Conservation (phyloP, 2,329 filamentous ascomycete species). For the Fusarium duplospermum region DNA sequence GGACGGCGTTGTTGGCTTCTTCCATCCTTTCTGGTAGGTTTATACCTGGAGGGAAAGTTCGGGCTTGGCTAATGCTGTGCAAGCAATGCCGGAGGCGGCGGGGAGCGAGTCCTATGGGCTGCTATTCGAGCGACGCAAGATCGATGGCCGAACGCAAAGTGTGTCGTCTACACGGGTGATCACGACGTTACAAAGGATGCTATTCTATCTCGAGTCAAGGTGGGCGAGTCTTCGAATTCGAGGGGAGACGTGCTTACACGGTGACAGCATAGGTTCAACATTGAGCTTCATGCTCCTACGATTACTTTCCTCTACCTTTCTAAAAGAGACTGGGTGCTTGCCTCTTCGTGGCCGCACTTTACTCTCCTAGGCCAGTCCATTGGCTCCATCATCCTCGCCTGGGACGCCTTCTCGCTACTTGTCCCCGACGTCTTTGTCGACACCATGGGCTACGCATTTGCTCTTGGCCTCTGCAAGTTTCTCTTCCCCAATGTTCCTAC, state of each 20-base stretch:
- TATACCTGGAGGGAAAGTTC: neutral
- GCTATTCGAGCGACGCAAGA: constrained; percentile 91
- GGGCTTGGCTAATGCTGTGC: constrained; percentile 17
- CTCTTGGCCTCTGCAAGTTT: constrained; percentile 82
- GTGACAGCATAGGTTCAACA: constrained; percentile 85
- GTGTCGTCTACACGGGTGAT: constrained; percentile 95
- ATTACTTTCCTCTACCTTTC: constrained; percentile 91
- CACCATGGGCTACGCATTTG: constrained; percentile 98
- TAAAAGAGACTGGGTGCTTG: constrained; percentile 86
- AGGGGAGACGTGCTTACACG: constrained; percentile 16
- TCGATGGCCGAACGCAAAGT: constrained; percentile 88
- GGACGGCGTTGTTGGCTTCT: constrained; percentile 92
- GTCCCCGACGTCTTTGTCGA: constrained; percentile 96
- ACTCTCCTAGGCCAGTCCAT: constrained; percentile 94
- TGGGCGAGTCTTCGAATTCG: constrained; percentile 49
- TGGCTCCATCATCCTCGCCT: constrained; percentile 87
- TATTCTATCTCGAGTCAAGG: constrained; percentile 83
- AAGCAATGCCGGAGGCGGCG: constrained; percentile 95
- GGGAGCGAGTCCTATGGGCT: constrained; percentile 95
- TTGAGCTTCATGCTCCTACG: constrained; percentile 84
- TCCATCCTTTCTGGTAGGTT: constrained; percentile 93
- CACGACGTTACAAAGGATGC: constrained; percentile 84
- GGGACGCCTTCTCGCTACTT: constrained; percentile 91
- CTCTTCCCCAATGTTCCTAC: constrained; percentile 86
- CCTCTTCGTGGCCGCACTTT: constrained; percentile 89